Percentiles rank a stretch among this genome's conserved stretches.
These are phyloP conservation scores for Ilyonectria destructans DNA, from an alignment of 2,329 filamentous ascomycete species.

Conservation along the genomic window DNA sequence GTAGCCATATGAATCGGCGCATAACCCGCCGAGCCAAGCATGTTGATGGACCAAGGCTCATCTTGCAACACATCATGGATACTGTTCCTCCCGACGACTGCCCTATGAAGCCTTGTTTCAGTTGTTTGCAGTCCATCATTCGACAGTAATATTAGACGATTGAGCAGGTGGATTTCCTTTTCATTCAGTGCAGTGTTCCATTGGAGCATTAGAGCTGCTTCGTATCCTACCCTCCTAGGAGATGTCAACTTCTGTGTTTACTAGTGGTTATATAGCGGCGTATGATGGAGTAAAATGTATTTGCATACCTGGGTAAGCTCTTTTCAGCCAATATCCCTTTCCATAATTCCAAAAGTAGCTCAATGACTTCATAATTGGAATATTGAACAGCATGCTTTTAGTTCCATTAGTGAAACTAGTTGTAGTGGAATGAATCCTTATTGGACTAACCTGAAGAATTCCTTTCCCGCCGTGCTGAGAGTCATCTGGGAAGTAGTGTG, in stretches of 20 bases:
- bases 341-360: slow-evolving; percentile 27
- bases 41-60: slow-evolving; percentile 31
- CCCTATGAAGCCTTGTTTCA: slow-evolving; percentile 17
- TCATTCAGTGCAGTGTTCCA: fast-evolving
- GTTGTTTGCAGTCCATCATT: not conserved
- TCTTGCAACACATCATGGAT: slow-evolving; percentile 17
- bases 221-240: not conserved
- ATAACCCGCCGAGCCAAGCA: not conserved
- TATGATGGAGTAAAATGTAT: not conserved
- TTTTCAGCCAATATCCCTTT: slow-evolving; percentile 4
- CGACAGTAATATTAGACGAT: not conserved
- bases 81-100: not conserved
- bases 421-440: fast-evolving
- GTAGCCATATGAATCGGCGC: slow-evolving; percentile 11
- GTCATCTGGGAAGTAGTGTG: slow-evolving; percentile 14
- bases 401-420: not conserved
- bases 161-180: not conserved
- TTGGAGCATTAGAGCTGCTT: not conserved
- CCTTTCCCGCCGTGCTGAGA: fast-evolving
- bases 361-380: fast-evolving
- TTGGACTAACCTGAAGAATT: slow-evolving; percentile 29
- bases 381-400: not conserved
- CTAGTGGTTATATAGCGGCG: too few relatives aligned
- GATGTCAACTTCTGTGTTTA: not conserved
- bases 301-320: slow-evolving; percentile 23